Percentiles rank a stretch among this genome's conserved stretches.
phyloP scores from a whole-genome alignment of 805 yeast species.

The Cephaloascus fragrans region DNA sequence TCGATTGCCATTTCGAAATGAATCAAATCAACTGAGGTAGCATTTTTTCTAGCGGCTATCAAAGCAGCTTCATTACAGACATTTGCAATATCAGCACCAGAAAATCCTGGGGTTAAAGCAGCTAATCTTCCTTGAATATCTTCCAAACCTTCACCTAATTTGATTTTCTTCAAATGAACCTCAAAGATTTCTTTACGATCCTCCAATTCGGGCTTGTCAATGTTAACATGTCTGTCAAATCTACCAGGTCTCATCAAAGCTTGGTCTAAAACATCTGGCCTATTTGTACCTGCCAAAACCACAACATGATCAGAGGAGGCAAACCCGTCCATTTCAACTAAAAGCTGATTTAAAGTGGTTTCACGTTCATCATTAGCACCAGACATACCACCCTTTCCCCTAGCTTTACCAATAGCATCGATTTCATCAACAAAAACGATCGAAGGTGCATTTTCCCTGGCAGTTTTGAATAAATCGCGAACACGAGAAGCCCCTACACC shows the following conservation, averaged over 20 bases:
- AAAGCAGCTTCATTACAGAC: constrained; percentile 96
- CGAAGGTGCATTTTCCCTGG: constrained; percentile 89
- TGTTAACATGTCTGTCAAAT: constrained; percentile 85
- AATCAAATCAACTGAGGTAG: constrained; percentile 53
- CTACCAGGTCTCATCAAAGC: constrained; percentile 97
- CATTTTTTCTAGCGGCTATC: constrained; percentile 84
- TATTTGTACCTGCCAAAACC: constrained; percentile 94
- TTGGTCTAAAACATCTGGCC: constrained; percentile 86
- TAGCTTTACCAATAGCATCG: constrained; percentile 96
- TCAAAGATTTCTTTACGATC: constrained; percentile 90
- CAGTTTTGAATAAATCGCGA: constrained; percentile 87
- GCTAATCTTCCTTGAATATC: constrained; percentile 78
- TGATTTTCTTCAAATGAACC: constrained; percentile 74
- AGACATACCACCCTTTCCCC: constrained; percentile 60
- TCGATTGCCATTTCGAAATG: constrained; percentile 97
- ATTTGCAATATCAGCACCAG: constrained; percentile 98
- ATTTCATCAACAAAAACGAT: constrained; percentile 97
- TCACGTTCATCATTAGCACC: constrained; percentile 97
- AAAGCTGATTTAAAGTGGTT: constrained; percentile 86
- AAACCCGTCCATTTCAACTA: constrained; percentile 99
- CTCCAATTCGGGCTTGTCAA: constrained; percentile 90
- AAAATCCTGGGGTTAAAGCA: constrained; percentile 94
- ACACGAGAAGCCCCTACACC: constrained; percentile 99
- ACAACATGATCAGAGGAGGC: constrained; percentile 86
- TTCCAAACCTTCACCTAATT: constrained; percentile 41